A percentile compares a stretch with the other conserved stretches of the same genome.
phyloP scores from a whole-genome alignment of 2,329 filamentous ascomycete genomes.

The Chrysosporium queenslandicum region DNA sequence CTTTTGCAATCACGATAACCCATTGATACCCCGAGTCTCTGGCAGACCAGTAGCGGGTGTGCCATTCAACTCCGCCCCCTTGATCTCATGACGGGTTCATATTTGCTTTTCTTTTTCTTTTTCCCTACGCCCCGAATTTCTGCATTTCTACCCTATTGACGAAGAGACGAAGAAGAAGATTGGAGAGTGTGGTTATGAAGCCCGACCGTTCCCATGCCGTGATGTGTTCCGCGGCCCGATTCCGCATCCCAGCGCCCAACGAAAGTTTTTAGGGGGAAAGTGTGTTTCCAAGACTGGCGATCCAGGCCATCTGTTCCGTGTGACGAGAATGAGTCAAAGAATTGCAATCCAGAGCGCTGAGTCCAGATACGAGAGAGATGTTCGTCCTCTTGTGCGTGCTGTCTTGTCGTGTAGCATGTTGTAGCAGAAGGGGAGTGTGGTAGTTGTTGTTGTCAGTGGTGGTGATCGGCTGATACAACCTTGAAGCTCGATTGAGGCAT shows the following conservation, averaged over 20 bases:
- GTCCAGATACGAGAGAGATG: no score
- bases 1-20: no score
- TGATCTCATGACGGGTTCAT: neutral
- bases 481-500: constrained; percentile 4
- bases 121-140: neutral
- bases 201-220: neutral
- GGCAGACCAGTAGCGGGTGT: constrained; percentile 3
- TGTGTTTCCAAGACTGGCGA: neutral
- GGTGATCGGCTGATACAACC: no score
- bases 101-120: neutral
- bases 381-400: no score
- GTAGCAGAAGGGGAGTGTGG: neutral
- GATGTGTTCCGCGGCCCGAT: neutral
- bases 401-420: no score
- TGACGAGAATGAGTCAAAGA: neutral
- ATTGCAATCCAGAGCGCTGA: no score
- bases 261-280: neutral
- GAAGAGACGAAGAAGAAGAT: neutral
- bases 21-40: neutral
- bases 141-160: neutral
- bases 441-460: no score
- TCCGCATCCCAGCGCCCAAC: neutral
- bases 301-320: neutral
- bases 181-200: neutral
- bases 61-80: neutral